Evolutionary conservation across 1,284 basidiomycete genomes (phyloP).

Genomic region (Pascua sp.): DNA sequence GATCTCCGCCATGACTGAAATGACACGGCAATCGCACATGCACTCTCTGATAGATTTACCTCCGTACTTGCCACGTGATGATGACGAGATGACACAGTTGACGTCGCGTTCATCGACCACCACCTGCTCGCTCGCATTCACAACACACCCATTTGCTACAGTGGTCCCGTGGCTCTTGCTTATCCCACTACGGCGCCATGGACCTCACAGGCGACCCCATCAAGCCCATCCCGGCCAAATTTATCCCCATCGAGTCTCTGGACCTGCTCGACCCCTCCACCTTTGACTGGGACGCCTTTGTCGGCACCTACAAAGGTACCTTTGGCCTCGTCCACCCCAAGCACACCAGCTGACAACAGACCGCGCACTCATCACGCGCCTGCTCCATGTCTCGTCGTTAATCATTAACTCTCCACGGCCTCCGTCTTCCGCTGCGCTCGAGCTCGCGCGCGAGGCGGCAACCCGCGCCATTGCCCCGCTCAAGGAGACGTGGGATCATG

Average conservation of each 20-base stretch:
- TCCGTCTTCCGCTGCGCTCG: slow-evolving; percentile 15
- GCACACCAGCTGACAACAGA: slow-evolving; percentile 20
- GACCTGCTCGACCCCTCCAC: slow-evolving; percentile 10
- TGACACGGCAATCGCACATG: no score
- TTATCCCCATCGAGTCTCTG: background rate
- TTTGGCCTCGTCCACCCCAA: background rate
- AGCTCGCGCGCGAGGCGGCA: slow-evolving; percentile 28
- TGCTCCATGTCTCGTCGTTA: slow-evolving; percentile 24
- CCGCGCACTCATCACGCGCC: slow-evolving; percentile 42
- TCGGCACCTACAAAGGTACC: slow-evolving; percentile 38
- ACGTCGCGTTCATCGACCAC: background rate
- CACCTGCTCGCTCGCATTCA: background rate
- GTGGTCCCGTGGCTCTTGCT: no score
- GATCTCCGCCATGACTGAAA: no score
- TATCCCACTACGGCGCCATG: no score
- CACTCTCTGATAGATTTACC: no score
- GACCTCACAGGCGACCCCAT: no score
- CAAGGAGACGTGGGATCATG: slow-evolving; percentile 29
- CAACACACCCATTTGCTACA: background rate
- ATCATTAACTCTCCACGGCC: slow-evolving; percentile 11
- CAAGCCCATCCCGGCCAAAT: no score
- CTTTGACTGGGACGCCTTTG: slow-evolving; percentile 30
- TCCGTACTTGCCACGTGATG: no score
- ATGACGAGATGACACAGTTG: no score
- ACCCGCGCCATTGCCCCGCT: slow-evolving; percentile 28